phyloP scores from a whole-genome alignment of 768 basidiomycete genomes.

The Myochromella boudieri region DNA sequence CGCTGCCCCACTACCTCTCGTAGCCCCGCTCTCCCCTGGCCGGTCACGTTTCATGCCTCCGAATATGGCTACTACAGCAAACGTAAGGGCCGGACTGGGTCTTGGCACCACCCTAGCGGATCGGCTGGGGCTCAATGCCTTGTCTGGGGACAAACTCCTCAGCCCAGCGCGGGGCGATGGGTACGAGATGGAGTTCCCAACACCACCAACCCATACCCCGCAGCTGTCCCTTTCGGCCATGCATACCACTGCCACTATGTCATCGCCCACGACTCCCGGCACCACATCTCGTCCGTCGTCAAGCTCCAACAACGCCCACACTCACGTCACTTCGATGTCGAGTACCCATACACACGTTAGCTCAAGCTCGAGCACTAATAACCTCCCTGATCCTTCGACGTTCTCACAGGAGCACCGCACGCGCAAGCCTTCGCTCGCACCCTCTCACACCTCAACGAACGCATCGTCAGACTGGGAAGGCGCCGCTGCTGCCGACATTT shows the following conservation, averaged over 20 bases:
- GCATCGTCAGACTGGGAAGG: conserved; percentile 43
- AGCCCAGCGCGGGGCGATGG: background rate
- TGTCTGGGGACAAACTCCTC: too few species aligned
- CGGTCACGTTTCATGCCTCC: conserved; percentile 4
- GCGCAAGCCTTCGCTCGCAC: conserved; percentile 29
- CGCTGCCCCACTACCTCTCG: conserved; percentile 18
- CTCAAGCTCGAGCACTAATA: background rate
- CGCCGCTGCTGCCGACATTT: conserved; percentile 73
- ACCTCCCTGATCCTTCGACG: too few species aligned
- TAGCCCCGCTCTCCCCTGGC: conserved; percentile 20
- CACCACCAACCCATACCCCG: conserved; percentile 12
- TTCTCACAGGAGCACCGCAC: conserved; percentile 2
- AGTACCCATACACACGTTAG: background rate
- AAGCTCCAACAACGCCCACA: background rate
- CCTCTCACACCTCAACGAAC: conserved; percentile 23
- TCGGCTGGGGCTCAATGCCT: too few species aligned
- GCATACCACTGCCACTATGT: background rate
- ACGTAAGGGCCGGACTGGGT: too few species aligned
- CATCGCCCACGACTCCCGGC: background rate
- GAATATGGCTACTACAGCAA: background rate
- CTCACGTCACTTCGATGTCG: conserved; percentile 7
- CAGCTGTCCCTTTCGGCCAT: background rate
- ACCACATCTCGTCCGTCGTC: background rate
- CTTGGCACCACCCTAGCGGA: too few species aligned
- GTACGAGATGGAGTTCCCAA: conserved; percentile 12